A percentile compares a stretch with the other conserved stretches of the same genome.
Conservation (phyloP, 352 stramenopile genomes). For the Albugo candida region DNA sequence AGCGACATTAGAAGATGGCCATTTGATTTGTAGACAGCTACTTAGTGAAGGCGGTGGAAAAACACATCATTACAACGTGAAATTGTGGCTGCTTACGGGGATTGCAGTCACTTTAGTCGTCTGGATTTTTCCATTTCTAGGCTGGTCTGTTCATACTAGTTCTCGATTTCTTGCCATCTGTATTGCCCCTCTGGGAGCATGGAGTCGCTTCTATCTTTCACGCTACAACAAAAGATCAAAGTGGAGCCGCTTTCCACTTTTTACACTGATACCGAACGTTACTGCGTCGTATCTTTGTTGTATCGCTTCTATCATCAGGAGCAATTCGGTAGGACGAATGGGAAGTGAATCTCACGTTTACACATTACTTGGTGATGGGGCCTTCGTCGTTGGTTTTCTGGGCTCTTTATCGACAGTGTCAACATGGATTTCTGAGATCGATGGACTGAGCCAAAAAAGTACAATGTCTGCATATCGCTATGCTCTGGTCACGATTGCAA, state of each 20-base stretch:
- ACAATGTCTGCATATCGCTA: conserved; percentile 24
- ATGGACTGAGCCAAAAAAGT: conserved; percentile 21
- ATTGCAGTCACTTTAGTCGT: conserved; percentile 15
- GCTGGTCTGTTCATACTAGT: conserved; percentile 24
- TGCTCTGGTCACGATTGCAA: background rate
- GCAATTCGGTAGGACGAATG: conserved; percentile 11
- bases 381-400: conserved; percentile 25
- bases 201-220: conserved; percentile 35
- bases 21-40: background rate
- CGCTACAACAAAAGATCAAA: conserved; percentile 22
- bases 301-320: conserved; percentile 20
- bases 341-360: conserved; percentile 17
- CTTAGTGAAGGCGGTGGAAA: conserved; percentile 11
- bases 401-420: conserved; percentile 54
- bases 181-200: conserved; percentile 31
- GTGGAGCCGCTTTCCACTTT: conserved; percentile 38
- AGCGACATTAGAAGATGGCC: background rate
- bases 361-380: conserved; percentile 23
- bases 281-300: conserved; percentile 28
- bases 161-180: conserved; percentile 30
- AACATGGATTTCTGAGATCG: conserved; percentile 40
- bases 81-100: conserved; percentile 10
- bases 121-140: conserved; percentile 24
- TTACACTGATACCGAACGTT: conserved; percentile 44
- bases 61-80: conserved; percentile 20